Evolutionary conservation across 306 rosid genomes (phyloP).

Genomic region (Ormosia semicastrata): DNA sequence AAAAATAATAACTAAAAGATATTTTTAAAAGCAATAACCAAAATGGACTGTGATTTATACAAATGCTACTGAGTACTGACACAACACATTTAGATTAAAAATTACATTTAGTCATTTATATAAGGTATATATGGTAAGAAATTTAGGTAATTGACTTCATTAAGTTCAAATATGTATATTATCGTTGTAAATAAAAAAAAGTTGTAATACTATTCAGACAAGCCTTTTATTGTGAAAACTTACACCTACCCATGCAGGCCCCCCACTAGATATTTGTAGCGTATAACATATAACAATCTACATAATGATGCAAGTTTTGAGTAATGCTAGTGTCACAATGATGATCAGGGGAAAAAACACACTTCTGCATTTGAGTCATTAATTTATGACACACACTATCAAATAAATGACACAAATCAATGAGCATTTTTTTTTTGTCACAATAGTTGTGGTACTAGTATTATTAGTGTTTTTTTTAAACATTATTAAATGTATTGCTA

Average conservation of each 20-base stretch:
- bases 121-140: neutral
- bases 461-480: neutral
- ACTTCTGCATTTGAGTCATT: neutral
- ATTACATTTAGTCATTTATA: neutral
- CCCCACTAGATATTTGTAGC: neutral
- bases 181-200: too few relatives aligned
- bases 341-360: neutral
- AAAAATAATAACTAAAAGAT: neutral
- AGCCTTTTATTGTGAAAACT: too few relatives aligned
- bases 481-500: neutral
- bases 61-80: too few relatives aligned
- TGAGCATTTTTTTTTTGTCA: neutral
- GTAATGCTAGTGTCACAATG: neutral
- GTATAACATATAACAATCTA: neutral
- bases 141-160: neutral
- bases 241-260: too few relatives aligned
- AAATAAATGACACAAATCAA: neutral
- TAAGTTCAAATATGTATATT: neutral
- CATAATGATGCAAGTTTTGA: neutral
- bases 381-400: neutral
- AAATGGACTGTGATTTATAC: too few relatives aligned
- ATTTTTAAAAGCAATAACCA: too few relatives aligned
- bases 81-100: too few relatives aligned
- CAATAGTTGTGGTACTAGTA: neutral
- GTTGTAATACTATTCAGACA: too few relatives aligned